Evolutionary conservation across 768 basidiomycete species (phyloP).

Genomic region (Cystofilobasidium ferigula): DNA sequence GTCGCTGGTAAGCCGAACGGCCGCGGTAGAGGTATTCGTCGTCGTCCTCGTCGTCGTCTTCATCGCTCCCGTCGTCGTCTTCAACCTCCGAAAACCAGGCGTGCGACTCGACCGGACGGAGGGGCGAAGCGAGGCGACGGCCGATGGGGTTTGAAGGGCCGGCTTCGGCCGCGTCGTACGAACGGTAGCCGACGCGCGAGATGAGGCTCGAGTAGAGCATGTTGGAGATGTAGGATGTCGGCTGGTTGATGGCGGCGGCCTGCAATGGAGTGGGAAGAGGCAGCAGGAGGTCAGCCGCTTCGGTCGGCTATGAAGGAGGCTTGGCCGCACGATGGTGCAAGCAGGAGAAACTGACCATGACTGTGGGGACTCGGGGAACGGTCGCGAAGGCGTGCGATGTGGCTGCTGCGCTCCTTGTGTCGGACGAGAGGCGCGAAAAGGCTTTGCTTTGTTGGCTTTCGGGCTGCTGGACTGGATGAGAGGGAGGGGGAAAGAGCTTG

Average conservation of each 20-base stretch:
- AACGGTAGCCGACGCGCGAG: not conserved
- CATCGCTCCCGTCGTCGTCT: not conserved
- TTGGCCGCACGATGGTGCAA: no score
- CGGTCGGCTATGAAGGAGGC: not conserved
- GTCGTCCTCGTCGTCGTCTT: constrained; percentile 1
- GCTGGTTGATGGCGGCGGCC: not conserved
- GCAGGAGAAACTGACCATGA: not conserved
- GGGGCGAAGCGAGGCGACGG: not conserved
- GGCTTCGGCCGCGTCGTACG: not conserved
- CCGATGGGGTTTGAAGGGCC: not conserved
- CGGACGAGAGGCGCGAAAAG: no score
- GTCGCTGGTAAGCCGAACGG: not conserved
- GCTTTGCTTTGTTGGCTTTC: no score
- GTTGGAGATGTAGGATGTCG: not conserved
- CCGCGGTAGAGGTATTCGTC: not conserved
- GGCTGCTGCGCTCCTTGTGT: no score
- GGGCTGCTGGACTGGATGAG: no score
- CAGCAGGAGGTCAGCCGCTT: not conserved
- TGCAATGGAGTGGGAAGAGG: not conserved
- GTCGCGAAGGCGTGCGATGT: not conserved
- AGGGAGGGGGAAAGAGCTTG: no score
- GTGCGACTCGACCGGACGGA: not conserved
- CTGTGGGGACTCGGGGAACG: not conserved
- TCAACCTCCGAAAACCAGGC: not conserved
- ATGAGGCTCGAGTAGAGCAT: constrained; percentile 1